Percentiles rank a stretch among this genome's conserved stretches.
phyloP scores from a whole-genome alignment of 345 rosid genomes.

The Eucalyptus regnans region DNA sequence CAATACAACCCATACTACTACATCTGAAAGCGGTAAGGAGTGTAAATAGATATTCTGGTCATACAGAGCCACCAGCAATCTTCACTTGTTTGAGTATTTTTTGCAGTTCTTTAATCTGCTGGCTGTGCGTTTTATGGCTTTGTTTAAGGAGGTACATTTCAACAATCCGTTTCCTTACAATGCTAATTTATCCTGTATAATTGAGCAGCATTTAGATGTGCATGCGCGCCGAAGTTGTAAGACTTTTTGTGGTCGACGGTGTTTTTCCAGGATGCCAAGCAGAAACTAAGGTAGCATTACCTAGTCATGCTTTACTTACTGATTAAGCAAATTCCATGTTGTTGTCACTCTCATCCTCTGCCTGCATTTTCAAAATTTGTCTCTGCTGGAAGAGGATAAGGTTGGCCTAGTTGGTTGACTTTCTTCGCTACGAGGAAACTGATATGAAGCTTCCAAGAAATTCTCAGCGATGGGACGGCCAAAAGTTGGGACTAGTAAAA shows the following conservation, averaged over 20 bases:
- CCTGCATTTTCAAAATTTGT: background rate
- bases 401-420: background rate
- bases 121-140: background rate
- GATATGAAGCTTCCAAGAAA: background rate
- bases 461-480: background rate
- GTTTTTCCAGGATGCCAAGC: background rate
- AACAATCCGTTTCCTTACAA: background rate
- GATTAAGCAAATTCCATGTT: background rate
- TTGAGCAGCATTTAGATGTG: background rate
- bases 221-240: background rate
- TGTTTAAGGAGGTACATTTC: background rate
- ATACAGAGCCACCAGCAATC: background rate
- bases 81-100: background rate
- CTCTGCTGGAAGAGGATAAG: background rate
- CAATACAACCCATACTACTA: background rate
- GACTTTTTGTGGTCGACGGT: background rate
- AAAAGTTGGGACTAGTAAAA: background rate
- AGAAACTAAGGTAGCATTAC: background rate
- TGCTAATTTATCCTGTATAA: background rate
- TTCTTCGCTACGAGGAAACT: background rate
- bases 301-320: background rate
- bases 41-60: background rate
- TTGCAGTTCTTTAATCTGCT: background rate
- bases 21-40: background rate
- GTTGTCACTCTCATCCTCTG: background rate